Percentiles rank a stretch among this genome's conserved stretches.
phyloP scores from a whole-genome alignment of 2,329 filamentous ascomycete species.

The Lasiodiplodia gonubiensis region DNA sequence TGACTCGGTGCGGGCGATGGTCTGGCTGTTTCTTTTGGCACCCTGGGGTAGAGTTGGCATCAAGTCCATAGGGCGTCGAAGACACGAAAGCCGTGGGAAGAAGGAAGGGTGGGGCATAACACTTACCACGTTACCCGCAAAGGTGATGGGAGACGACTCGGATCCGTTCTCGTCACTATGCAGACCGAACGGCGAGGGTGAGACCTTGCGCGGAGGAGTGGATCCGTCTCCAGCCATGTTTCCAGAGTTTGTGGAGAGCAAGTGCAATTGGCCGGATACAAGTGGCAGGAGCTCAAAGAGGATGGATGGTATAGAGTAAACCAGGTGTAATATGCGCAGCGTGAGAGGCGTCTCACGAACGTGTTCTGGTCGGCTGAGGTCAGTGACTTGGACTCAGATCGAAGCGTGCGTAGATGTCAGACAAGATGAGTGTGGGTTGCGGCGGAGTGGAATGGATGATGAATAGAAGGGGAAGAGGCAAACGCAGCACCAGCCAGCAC shows the following conservation, averaged over 20 bases:
- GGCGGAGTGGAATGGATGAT: slow-evolving; percentile 23
- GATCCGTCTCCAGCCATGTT: slow-evolving; percentile 50
- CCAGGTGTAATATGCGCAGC: slow-evolving; percentile 28
- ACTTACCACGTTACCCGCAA: slow-evolving; percentile 42
- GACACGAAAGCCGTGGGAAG: slow-evolving; percentile 31
- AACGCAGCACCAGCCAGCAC: neutral
- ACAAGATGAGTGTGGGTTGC: slow-evolving; percentile 16
- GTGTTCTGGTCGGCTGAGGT: slow-evolving; percentile 15
- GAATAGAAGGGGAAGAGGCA: slow-evolving; percentile 27
- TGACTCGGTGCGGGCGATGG: slow-evolving; percentile 30
- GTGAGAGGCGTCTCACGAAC: slow-evolving; percentile 12
- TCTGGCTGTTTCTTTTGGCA: slow-evolving; percentile 40
- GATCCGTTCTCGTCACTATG: slow-evolving; percentile 41
- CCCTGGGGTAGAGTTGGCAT: slow-evolving; percentile 37
- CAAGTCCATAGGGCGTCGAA: slow-evolving; percentile 21
- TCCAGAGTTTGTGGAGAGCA: slow-evolving; percentile 32
- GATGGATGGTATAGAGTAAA: slow-evolving; percentile 38
- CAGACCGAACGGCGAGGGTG: slow-evolving; percentile 34
- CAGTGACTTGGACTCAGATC: slow-evolving; percentile 17
- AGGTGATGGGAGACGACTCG: slow-evolving; percentile 43
- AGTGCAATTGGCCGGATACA: neutral
- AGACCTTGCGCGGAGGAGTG: slow-evolving; percentile 48
- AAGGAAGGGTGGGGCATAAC: slow-evolving; percentile 31
- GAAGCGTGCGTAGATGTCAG: slow-evolving; percentile 25
- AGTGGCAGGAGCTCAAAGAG: slow-evolving; percentile 30